Evolutionary conservation across 148 eudicot species (phyloP).

Genomic region (Talinum fruticosum): DNA sequence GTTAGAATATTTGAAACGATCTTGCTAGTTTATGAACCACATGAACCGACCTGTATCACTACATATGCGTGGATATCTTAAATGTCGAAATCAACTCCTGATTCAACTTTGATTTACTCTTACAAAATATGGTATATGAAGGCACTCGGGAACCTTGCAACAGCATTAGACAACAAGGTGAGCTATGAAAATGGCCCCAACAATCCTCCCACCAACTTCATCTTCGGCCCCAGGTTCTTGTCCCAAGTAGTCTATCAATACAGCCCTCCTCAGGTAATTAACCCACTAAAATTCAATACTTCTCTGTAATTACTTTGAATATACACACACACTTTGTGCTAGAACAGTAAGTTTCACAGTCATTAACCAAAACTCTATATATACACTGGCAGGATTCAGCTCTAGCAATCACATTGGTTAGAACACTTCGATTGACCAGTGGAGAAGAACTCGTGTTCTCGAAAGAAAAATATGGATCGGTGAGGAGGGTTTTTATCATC

Average conservation of each 20-base stretch:
- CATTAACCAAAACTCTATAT: background rate
- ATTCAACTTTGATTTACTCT: too few species aligned
- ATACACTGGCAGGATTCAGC: constrained; percentile 17
- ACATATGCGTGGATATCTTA: too few species aligned
- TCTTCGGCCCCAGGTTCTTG: constrained; percentile 17
- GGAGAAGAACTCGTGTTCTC: constrained; percentile 9
- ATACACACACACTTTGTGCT: too few species aligned
- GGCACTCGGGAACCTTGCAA: background rate
- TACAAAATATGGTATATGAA: background rate
- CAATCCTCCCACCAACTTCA: constrained; percentile 19
- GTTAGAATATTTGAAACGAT: too few species aligned
- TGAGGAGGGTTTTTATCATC: constrained; percentile 15
- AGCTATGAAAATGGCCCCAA: constrained; percentile 23
- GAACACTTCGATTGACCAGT: constrained; percentile 7
- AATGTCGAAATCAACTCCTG: too few species aligned
- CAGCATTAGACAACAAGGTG: constrained; percentile 16
- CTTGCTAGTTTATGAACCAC: too few species aligned
- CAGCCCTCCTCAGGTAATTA: constrained; percentile 11
- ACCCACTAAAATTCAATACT: too few species aligned
- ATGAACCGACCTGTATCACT: too few species aligned
- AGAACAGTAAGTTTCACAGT: too few species aligned
- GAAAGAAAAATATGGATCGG: constrained; percentile 9
- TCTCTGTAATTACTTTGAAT: background rate
- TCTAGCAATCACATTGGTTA: constrained; percentile 14
- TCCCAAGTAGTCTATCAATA: constrained; percentile 16